Conservation (phyloP, 1,284 basidiomycete genomes). For the Rhodotorula sp. region DNA sequence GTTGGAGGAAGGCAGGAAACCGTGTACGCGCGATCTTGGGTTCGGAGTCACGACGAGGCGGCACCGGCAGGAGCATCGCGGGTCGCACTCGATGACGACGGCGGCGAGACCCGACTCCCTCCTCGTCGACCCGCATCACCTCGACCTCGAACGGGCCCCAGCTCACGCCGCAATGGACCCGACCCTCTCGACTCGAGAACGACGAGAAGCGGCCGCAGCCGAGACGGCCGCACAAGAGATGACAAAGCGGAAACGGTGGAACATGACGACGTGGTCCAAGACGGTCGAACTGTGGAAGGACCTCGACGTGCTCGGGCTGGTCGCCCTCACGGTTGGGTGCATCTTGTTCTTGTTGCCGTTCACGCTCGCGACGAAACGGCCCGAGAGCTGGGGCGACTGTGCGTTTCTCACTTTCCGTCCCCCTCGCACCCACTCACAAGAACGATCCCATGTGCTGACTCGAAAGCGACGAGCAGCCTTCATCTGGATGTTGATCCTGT, state of each 20-base stretch:
- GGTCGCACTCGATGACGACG: neutral
- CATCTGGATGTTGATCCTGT: slow-evolving; percentile 35
- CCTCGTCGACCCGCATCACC: neutral
- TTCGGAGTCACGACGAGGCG: slow-evolving; percentile 25
- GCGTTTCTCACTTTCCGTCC: slow-evolving; percentile 21
- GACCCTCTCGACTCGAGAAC: slow-evolving; percentile 3
- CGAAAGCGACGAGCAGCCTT: slow-evolving; percentile 15
- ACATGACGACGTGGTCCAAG: slow-evolving; percentile 28
- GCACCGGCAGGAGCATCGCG: slow-evolving; percentile 1
- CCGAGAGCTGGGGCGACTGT: slow-evolving; percentile 42
- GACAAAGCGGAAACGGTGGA: slow-evolving; percentile 26
- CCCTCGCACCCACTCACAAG: no score
- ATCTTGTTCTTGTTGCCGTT: slow-evolving; percentile 43
- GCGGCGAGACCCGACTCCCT: neutral
- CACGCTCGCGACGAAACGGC: slow-evolving; percentile 39
- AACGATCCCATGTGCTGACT: neutral
- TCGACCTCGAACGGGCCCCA: neutral
- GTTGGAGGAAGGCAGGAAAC: slow-evolving; percentile 15
- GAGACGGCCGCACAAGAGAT: slow-evolving; percentile 25
- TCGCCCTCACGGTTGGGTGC: slow-evolving; percentile 42
- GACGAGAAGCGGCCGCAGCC: slow-evolving; percentile 10
- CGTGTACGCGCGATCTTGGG: slow-evolving; percentile 21
- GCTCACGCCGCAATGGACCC: neutral
- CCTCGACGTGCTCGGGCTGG: slow-evolving; percentile 43
- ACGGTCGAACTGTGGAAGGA: slow-evolving; percentile 34